Conservation (phyloP, 106 monocot species). For the Xerophyta viscosa region DNA sequence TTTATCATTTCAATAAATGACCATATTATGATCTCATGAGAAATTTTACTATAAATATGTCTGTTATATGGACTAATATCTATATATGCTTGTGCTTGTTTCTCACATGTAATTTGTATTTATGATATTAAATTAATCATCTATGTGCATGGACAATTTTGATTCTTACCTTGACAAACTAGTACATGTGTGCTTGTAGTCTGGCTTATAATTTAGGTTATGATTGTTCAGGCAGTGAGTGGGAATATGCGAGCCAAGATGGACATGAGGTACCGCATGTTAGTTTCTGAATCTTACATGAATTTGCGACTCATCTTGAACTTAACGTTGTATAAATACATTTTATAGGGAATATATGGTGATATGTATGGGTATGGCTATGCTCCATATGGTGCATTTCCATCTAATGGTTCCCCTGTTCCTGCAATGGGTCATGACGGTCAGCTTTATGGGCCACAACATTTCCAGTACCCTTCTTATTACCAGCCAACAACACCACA, state of each 20-base stretch:
- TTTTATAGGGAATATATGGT: slow-evolving; percentile 78
- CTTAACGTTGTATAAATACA: too few relatives aligned
- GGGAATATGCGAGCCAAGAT: slow-evolving; percentile 18
- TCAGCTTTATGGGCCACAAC: slow-evolving; percentile 45
- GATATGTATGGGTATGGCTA: slow-evolving; percentile 66
- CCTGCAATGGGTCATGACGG: slow-evolving; percentile 40
- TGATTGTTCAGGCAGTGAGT: slow-evolving; percentile 11
- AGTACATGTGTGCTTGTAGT: not conserved
- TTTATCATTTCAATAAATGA: not conserved
- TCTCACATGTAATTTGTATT: too few relatives aligned
- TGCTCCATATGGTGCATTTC: slow-evolving; percentile 43
- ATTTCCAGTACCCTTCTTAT: slow-evolving; percentile 57
- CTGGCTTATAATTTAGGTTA: slow-evolving; percentile 9
- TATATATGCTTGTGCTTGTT: too few relatives aligned
- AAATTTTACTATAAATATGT: not conserved
- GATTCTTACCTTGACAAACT: not conserved
- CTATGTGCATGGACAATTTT: not conserved
- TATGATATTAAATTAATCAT: too few relatives aligned
- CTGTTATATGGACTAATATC: too few relatives aligned
- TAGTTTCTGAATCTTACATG: slow-evolving; percentile 9
- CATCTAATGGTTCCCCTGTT: slow-evolving; percentile 41
- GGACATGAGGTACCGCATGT: slow-evolving; percentile 22
- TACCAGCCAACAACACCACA: slow-evolving; percentile 36
- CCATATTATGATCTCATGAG: not conserved
- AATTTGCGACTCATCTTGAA: too few relatives aligned